Evolutionary conservation across 805 yeast species (phyloP).

Genomic region (Kodamaea neixiangensis): DNA sequence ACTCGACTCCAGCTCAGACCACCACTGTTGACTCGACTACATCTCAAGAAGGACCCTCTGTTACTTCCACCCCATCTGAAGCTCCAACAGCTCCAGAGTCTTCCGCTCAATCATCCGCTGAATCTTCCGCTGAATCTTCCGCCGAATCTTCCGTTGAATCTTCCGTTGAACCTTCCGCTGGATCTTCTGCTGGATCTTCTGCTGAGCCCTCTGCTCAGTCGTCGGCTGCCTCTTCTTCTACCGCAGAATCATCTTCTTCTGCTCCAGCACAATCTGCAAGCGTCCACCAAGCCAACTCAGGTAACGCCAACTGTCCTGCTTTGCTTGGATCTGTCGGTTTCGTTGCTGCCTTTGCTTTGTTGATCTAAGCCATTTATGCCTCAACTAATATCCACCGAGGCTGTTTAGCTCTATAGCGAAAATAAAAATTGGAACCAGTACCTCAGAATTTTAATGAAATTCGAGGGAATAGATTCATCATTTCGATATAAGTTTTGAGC

Average conservation of each 20-base stretch:
- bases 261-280: constrained; percentile 5
- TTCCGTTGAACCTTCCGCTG: constrained; percentile 4
- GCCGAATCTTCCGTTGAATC: constrained; percentile 2
- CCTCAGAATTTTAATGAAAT: too few relatives aligned
- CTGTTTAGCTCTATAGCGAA: too few relatives aligned
- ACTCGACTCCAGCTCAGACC: constrained; percentile 7
- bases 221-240: background rate
- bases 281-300: constrained; percentile 18
- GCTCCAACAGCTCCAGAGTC: constrained; percentile 1
- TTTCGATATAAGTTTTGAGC: too few relatives aligned
- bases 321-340: constrained; percentile 14
- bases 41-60: constrained; percentile 7
- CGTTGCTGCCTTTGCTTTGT: constrained; percentile 15
- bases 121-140: too few relatives aligned
- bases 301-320: constrained; percentile 10
- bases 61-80: constrained; percentile 5
- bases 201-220: constrained; percentile 8
- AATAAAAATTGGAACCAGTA: too few relatives aligned
- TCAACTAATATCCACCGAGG: too few relatives aligned
- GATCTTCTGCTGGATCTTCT: constrained; percentile 10
- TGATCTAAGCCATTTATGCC: too few relatives aligned
- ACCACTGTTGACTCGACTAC: constrained; percentile 4
- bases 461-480: too few relatives aligned
- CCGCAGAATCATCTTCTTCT: constrained; percentile 9
- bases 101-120: background rate